Base-by-base conservation (phyloP, 2,329 filamentous ascomycete genomes). In the Colletotrichum navitas region DNA sequence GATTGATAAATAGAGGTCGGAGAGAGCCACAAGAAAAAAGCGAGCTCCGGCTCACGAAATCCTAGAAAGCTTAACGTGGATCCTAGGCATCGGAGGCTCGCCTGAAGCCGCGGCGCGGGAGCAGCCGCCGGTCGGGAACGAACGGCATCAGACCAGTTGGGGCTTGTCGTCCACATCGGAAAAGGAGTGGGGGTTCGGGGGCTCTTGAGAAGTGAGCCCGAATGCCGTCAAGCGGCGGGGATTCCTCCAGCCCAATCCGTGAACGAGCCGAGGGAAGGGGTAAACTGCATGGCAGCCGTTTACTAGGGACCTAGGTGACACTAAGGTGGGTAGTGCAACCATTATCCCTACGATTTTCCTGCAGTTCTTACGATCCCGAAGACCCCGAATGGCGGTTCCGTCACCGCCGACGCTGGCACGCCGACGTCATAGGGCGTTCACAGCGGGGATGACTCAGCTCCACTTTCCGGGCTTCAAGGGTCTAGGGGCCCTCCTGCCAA, bases 371-470 rank as follows among this genome's bases (percentile, higher is more conserved):
- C 16, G 32, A 51, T 62, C 41, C 68, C 68, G 68, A 71, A 36
- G 49, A 32, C 16, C 43, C 68, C 68, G 68, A 51, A 24, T 54
- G 67, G 63, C 63, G 16, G 51, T 61, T 71, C 68, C 56, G 68
- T 71, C 68, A 51, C 59, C 34, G 11, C 34, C 34, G 34, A 36
- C 34, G 36, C 45, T 10, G 26, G 68, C 32, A 58, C 65, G 26
- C 26, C 36, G 64, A 71, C 68, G 68, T 71, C 68, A 71, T 71
- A 41, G 49, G 36, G 26, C 56, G 68, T 52, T 67, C 63, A 67
- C 41, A 24, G n/a, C 24, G 12, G 29, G 18, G 36, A 47, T 60
- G 36, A 49, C 55, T 70, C 63, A 66, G 67, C 61, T 58, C 63
- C 68, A 63, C 58, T 32, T 3, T n/a, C 12, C 29, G 18, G 36